Evolutionary conservation across 1,284 basidiomycete species (phyloP), one percentile per base, ranked within the genome.

Genomic region (Cutaneotrichosporon curvatum): DNA sequence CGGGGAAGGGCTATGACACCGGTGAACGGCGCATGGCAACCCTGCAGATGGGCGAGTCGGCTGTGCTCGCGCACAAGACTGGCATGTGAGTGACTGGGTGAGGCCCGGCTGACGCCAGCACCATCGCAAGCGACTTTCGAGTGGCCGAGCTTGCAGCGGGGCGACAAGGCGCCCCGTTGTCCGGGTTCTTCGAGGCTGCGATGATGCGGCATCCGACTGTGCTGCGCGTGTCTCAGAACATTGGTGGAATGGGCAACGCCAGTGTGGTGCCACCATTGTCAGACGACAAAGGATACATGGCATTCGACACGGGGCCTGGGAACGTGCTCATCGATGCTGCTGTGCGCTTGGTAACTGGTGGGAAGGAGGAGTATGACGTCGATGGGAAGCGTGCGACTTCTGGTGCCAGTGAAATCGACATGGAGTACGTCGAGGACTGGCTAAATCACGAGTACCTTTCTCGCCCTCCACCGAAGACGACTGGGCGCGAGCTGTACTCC

Each of bases 171-270:
- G 56, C 58, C 3, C 58, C 58, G 11, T 51, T 60, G 8, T 45
- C 50, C 14, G 58, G 42, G 28, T 56, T 60, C 23, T 54, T 60
- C 25, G 58, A 60, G 21, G 53, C 50, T 14, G 41, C 50, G 9
- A 50, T 58, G 10, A 31, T 60, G 10, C 57, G 49, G 37, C 53
- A 57, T 37, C 47, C 44, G 2, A 53, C 48, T 3, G 47, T 51
- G 20, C 40, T 53, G 12, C 45, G 53, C 8, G 53, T 50, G n/a
- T 49, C 48, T 39, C 56, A 60, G 38, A 60, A 60, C 40, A 59
- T 63, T 22, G 61, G 61, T 14, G 61, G 57, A 0, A 59, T 60
- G 32, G 56, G 47, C 28, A 60, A 60, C 22, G 55, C 55, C n/a
- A 45, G 47, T 25, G 47, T 60, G 42, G 50, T 58, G n/a, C 45